Conservation (phyloP, 2,329 filamentous ascomycete species). For the Clonostachys rhizophaga region DNA sequence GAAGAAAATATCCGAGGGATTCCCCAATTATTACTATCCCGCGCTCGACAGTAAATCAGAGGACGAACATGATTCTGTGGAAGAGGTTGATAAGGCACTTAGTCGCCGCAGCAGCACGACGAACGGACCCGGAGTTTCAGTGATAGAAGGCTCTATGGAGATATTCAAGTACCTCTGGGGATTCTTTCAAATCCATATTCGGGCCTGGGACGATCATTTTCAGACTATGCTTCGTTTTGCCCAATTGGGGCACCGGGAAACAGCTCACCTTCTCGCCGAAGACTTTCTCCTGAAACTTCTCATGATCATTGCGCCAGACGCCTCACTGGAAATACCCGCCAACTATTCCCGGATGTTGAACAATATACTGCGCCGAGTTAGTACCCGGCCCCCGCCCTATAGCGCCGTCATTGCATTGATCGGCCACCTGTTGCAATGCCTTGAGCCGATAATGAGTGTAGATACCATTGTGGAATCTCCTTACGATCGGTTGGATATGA, state of each 20-base stretch:
- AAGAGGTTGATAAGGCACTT: background rate
- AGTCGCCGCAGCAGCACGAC: background rate
- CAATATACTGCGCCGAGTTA: constrained; percentile 43
- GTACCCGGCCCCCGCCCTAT: constrained; percentile 48
- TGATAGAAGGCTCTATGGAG: constrained; percentile 31
- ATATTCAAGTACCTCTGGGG: constrained; percentile 56
- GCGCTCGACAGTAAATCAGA: background rate
- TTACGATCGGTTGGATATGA: constrained; percentile 28
- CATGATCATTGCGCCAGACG: constrained; percentile 58
- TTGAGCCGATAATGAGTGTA: constrained; percentile 29
- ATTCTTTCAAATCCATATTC: constrained; percentile 54
- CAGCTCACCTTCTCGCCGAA: constrained; percentile 51
- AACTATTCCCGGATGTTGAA: constrained; percentile 53
- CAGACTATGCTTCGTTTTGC: constrained; percentile 64
- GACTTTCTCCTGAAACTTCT: constrained; percentile 56
- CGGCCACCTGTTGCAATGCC: constrained; percentile 33
- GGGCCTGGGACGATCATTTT: constrained; percentile 76
- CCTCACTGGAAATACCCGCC: constrained; percentile 38
- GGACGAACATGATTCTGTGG: background rate
- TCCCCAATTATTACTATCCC: constrained; percentile 41
- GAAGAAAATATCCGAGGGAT: constrained; percentile 40
- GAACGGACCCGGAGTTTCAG: constrained; percentile 1
- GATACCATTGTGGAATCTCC: constrained; percentile 30
- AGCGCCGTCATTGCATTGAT: constrained; percentile 46
- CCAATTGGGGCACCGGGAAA: constrained; percentile 53